Base-by-base conservation (phyloP, 768 basidiomycete genomes). In the Podaxis sp. region DNA sequence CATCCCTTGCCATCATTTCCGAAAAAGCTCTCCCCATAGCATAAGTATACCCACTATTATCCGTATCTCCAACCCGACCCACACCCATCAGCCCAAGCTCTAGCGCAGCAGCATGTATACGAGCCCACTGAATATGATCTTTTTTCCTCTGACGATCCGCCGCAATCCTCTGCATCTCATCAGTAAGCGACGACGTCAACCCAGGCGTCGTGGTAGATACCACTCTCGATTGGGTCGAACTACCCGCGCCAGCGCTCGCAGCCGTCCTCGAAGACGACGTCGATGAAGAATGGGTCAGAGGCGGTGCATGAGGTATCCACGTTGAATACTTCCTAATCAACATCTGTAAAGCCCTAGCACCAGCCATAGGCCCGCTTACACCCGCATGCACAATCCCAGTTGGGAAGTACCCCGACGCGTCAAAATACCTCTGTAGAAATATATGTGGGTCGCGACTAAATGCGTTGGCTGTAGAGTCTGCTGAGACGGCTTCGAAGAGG, bases 41-140 rank as follows among this genome's bases (percentile, higher is more conserved):
- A 55, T 77, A 77, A 27, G 74, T 72, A 56, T 82, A 83, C 18
- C 75, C 76, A 37, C 74, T 74, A 27, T 73, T 74, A 52, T 79
- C 79, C 0, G 74, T 63, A 13, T 76, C 76, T 21, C 72, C 70
- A 6, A 72, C 72, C 50, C 75, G 73, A 1, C 78, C 78, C 69
- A 80, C 66, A 1, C 69, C 73, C 44, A 86, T 69, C 68, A 85
- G 76, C 13, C 82, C 81, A 1, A 86, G 76, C 64, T 87, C 85
- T 46, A 87, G 76, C 7, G 85, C 84, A 3, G 85, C 81, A 0
- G 83, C 86, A 63, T 87, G 86, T 11, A 87, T 82, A 37, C 83
- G 80, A 0, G 86, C 86, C 86, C 86, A 87, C 55, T 85, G 82
- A 0, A 87, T 82, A 62, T 87, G 79, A 57, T 87, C 85, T 57